Conservation (phyloP, 2,329 filamentous ascomycete genomes). For the Colletotrichum caudatum region DNA sequence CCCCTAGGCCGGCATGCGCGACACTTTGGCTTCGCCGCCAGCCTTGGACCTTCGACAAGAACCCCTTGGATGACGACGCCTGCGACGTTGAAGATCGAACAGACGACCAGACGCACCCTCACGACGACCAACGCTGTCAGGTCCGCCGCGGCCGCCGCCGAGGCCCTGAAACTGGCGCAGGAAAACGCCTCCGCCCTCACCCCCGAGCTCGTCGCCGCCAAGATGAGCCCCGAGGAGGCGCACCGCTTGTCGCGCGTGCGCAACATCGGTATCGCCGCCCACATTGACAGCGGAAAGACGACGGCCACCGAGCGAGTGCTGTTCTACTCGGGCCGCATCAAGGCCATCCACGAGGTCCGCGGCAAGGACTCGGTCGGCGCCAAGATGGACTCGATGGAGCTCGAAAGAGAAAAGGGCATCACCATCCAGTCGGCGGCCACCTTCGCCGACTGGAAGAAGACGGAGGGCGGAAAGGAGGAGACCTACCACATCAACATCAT, state of each 20-base stretch:
- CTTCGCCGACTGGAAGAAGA: conserved; percentile 96
- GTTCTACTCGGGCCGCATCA: conserved; percentile 97
- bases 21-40: conserved; percentile 48
- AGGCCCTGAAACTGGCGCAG: conserved; percentile 65
- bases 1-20: conserved; percentile 47
- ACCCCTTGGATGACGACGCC: conserved; percentile 9
- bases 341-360: conserved; percentile 95
- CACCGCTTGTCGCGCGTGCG: conserved; percentile 83
- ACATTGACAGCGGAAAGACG: conserved; percentile 99
- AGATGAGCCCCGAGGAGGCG: conserved; percentile 83
- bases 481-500: conserved; percentile 99
- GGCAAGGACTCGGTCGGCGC: conserved; percentile 95
- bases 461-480: conserved; percentile 84
- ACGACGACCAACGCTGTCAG: conserved; percentile 48
- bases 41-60: conserved; percentile 31
- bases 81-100: conserved; percentile 29
- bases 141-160: conserved; percentile 53
- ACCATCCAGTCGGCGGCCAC: conserved; percentile 99
- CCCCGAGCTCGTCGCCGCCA: conserved; percentile 75
- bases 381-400: conserved; percentile 99
- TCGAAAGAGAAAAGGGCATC: conserved; percentile 98
- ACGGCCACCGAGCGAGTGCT: conserved; percentile 96
- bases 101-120: conserved; percentile 48
- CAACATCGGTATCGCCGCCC: conserved; percentile 98
- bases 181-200: conserved; percentile 65